These are phyloP conservation scores for Lasiosphaeria ovina DNA, from an alignment of 495 filamentous ascomycete genomes.

Conservation along the genomic window DNA sequence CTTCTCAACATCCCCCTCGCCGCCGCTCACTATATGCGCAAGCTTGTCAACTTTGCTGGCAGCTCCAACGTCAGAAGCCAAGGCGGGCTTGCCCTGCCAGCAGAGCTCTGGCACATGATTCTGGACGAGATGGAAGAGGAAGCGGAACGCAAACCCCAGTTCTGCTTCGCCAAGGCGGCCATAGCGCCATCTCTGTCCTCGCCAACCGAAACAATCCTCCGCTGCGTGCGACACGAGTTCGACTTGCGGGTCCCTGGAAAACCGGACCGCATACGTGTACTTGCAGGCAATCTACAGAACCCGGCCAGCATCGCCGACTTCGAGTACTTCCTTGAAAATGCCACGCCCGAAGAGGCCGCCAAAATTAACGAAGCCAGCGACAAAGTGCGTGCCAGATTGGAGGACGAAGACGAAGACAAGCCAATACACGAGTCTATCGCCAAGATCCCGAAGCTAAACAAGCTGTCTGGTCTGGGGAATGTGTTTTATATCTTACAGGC, in stretches of 20 bases:
- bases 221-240: not conserved
- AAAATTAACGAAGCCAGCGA: not conserved
- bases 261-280: not conserved
- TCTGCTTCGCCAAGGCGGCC: not conserved
- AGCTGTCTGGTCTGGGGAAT: not conserved
- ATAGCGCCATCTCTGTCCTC: not conserved
- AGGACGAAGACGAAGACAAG: not conserved
- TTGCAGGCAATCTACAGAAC: not conserved
- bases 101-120: not conserved
- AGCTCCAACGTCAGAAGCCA: not conserved
- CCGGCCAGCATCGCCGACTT: not conserved
- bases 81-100: not conserved
- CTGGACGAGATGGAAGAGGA: not conserved
- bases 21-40: not conserved
- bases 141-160: not conserved
- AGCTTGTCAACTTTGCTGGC: not conserved
- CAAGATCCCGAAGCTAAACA: not conserved
- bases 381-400: not conserved
- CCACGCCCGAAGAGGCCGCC: not conserved
- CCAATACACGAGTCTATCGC: not conserved
- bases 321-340: not conserved
- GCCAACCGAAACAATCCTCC: not conserved
- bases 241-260: not conserved
- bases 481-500: not conserved
- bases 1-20: not conserved